phyloP scores from a whole-genome alignment of 2,329 filamentous ascomycete species.

The Graphilbum fragrans region DNA sequence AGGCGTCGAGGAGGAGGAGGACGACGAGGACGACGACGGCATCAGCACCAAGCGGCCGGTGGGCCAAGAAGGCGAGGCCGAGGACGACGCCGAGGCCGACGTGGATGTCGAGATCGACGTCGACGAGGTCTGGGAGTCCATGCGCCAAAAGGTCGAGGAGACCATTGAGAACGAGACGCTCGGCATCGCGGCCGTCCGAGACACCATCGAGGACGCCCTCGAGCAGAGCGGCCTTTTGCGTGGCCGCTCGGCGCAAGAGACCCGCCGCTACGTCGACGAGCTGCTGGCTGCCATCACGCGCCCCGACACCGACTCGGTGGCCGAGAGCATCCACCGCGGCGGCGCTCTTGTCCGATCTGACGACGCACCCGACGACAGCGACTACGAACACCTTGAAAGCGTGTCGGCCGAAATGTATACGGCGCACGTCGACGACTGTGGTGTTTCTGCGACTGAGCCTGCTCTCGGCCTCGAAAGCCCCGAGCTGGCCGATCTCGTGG shows the following conservation, averaged over 20 bases:
- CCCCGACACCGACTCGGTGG: constrained; percentile 8
- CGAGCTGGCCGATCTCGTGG: no score
- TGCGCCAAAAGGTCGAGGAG: constrained; percentile 42
- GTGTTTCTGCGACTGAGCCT: not conserved
- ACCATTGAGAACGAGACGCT: constrained; percentile 45
- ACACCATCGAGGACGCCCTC: constrained; percentile 42
- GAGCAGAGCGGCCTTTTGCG: constrained; percentile 40
- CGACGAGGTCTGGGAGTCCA: constrained; percentile 35
- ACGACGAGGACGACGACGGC: constrained; percentile 1
- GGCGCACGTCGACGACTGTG: constrained; percentile 3
- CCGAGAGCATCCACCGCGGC: constrained; percentile 8
- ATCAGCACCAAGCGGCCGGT: not conserved
- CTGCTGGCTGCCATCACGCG: constrained; percentile 35
- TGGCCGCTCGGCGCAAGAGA: constrained; percentile 31
- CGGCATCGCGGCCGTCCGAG: constrained; percentile 37
- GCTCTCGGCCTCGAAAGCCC: no score
- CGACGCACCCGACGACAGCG: not conserved
- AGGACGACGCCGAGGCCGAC: constrained; percentile 12
- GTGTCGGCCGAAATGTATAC: not conserved
- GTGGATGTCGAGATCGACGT: constrained; percentile 15
- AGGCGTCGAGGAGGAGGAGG: constrained; percentile 14
- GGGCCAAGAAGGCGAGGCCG: constrained; percentile 11
- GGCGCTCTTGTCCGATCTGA: constrained; percentile 2
- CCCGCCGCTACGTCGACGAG: constrained; percentile 33
- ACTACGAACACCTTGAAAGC: not conserved